Conservation (phyloP, 257 asterid genomes). For the Ballota nigra region DNA sequence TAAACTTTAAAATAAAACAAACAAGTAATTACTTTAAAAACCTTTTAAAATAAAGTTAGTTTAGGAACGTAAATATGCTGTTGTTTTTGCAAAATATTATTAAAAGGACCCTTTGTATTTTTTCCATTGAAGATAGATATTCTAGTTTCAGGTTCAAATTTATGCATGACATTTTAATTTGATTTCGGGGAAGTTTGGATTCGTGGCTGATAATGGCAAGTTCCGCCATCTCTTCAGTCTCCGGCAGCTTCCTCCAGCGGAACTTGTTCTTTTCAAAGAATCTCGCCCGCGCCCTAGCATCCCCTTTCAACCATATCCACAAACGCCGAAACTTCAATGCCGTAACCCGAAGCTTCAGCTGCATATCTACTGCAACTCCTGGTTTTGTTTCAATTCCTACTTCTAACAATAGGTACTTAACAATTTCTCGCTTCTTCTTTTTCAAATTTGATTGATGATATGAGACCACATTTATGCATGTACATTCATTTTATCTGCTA, state of each 20-base stretch:
- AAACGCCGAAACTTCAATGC: slow-evolving; percentile 29
- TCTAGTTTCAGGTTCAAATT: too few relatives aligned
- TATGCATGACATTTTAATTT: too few relatives aligned
- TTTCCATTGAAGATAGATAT: too few relatives aligned
- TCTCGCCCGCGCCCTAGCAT: slow-evolving; percentile 36
- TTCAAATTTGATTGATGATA: not conserved
- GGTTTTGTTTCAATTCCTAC: slow-evolving; percentile 36
- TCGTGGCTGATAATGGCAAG: slow-evolving; percentile 29
- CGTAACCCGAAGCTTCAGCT: slow-evolving; percentile 36
- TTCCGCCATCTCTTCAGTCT: slow-evolving; percentile 39
- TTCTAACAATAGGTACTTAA: slow-evolving; percentile 49
- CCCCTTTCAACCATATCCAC: slow-evolving; percentile 30
- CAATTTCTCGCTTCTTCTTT: slow-evolving; percentile 1
- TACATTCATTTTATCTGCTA: not conserved
- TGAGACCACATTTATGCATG: not conserved
- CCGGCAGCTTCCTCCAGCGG: slow-evolving; percentile 35
- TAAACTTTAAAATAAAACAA: too few relatives aligned
- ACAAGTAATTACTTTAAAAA: too few relatives aligned
- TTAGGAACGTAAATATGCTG: too few relatives aligned
- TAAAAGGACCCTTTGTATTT: too few relatives aligned
- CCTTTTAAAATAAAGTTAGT: too few relatives aligned
- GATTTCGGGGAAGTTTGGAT: too few relatives aligned
- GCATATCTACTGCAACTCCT: slow-evolving; percentile 35
- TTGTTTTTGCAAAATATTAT: too few relatives aligned
- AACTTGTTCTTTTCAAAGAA: slow-evolving; percentile 28